Evolutionary conservation across 176 grass and related monocot species (phyloP).

Genomic region (Echinochloa phyllopogon): DNA sequence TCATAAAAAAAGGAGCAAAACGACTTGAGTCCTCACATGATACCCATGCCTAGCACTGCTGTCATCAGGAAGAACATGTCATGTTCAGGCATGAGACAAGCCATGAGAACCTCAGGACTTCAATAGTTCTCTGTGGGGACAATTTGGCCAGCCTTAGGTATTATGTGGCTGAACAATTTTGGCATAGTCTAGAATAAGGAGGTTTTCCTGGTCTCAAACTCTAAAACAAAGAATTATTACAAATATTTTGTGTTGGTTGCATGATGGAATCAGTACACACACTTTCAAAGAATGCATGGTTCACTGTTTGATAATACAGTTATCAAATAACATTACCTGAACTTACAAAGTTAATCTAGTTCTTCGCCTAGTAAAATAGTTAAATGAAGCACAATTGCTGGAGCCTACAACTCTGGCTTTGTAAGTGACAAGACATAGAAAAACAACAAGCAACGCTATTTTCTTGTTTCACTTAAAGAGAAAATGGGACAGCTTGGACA

Average conservation of each 20-base stretch:
- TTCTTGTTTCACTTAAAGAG: too few species aligned
- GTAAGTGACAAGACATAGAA: background rate
- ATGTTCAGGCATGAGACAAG: constrained; percentile 52
- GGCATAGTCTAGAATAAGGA: background rate
- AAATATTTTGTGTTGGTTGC: constrained; percentile 15
- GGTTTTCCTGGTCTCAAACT: background rate
- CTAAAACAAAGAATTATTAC: constrained; percentile 1
- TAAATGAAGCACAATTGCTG: constrained; percentile 1
- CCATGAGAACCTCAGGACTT: constrained; percentile 41
- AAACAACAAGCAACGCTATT: constrained; percentile 18
- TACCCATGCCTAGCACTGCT: constrained; percentile 34
- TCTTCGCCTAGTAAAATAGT: constrained; percentile 3
- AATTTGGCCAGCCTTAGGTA: constrained; percentile 46
- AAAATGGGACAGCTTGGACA: constrained; percentile 16
- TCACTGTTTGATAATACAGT: background rate
- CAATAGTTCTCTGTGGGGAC: constrained; percentile 55
- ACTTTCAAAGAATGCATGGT: constrained; percentile 3
- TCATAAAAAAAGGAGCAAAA: background rate
- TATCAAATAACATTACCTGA: background rate
- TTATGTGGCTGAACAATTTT: constrained; percentile 51
- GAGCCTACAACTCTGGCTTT: background rate
- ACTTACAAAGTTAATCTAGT: background rate
- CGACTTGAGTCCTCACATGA: constrained; percentile 30
- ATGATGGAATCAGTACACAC: background rate
- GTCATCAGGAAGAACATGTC: constrained; percentile 54